Evolutionary conservation across 2,329 filamentous ascomycete genomes (phyloP).

Genomic region (Scytalidium sp.): DNA sequence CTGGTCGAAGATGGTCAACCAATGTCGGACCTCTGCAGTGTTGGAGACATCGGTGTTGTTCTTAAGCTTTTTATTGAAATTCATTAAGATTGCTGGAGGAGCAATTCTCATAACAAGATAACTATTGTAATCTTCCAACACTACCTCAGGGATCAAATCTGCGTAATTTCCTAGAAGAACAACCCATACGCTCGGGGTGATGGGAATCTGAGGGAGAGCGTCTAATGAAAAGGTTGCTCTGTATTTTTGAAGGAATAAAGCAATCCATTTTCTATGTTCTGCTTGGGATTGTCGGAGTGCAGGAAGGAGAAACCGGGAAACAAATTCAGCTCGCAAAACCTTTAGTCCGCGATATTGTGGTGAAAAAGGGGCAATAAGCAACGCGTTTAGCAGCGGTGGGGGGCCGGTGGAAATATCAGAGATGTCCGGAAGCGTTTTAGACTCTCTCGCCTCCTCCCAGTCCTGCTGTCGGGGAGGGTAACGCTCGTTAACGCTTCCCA

Average conservation of each 20-base stretch:
- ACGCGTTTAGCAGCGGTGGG: slow-evolving; percentile 9
- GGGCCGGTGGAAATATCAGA: slow-evolving; percentile 10
- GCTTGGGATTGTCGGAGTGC: slow-evolving; percentile 2
- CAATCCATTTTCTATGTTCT: slow-evolving; percentile 9
- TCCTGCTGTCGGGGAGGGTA: slow-evolving; percentile 23
- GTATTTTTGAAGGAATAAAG: slow-evolving; percentile 7
- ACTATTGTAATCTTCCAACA: slow-evolving; percentile 11
- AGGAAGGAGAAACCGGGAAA: slow-evolving; percentile 5
- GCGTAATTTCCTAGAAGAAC: slow-evolving; percentile 6
- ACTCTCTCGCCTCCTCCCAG: slow-evolving; percentile 26
- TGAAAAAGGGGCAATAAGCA: slow-evolving; percentile 3
- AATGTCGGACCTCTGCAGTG: slow-evolving; percentile 9
- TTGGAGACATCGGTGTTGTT: slow-evolving; percentile 7
- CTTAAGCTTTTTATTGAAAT: slow-evolving; percentile 10
- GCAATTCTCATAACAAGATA: slow-evolving; percentile 9
- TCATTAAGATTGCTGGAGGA: slow-evolving; percentile 5
- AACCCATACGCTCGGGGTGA: slow-evolving; percentile 7
- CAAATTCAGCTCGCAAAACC: slow-evolving; percentile 7
- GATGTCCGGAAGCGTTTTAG: slow-evolving; percentile 18
- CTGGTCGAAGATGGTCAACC: slow-evolving; percentile 7
- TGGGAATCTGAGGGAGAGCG: slow-evolving; percentile 9
- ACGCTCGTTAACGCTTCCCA: slow-evolving; percentile 32
- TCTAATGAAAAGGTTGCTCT: slow-evolving; percentile 5
- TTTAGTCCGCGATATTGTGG: slow-evolving; percentile 3
- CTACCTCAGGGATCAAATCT: slow-evolving; percentile 3